Evolutionary conservation across 371 early-diverging fungal genomes (phyloP).

Genomic region (Coemansia sp.): DNA sequence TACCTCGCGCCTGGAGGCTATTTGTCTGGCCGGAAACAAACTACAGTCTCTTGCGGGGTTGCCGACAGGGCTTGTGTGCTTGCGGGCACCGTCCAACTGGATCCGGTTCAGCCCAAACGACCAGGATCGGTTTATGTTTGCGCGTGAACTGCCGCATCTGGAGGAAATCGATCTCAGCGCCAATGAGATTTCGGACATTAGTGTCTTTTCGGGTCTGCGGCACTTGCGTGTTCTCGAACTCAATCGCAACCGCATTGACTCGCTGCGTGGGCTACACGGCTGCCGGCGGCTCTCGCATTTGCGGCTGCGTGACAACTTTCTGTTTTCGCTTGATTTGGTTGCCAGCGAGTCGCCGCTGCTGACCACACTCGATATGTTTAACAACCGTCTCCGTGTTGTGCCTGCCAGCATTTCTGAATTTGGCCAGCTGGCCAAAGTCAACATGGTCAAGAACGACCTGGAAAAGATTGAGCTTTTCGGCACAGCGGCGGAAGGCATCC

Average conservation of each 20-base stretch:
- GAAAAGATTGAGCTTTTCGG: slow-evolving; percentile 33
- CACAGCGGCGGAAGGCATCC: slow-evolving; percentile 28
- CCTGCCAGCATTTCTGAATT: slow-evolving; percentile 38
- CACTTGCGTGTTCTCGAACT: slow-evolving; percentile 47
- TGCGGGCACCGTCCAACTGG: slow-evolving; percentile 51
- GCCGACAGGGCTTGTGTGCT: slow-evolving; percentile 40
- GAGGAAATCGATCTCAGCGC: slow-evolving; percentile 50
- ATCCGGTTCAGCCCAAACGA: slow-evolving; percentile 38
- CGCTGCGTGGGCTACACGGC: slow-evolving; percentile 26
- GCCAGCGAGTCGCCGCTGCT: slow-evolving; percentile 38
- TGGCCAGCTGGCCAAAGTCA: slow-evolving; percentile 25
- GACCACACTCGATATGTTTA: slow-evolving; percentile 40
- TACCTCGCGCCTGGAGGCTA: slow-evolving; percentile 40
- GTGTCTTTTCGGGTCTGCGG: slow-evolving; percentile 49
- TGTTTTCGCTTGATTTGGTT: slow-evolving; percentile 40
- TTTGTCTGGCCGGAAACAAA: slow-evolving; percentile 44
- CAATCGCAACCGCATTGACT: slow-evolving; percentile 48
- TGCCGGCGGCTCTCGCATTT: slow-evolving; percentile 43
- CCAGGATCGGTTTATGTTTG: slow-evolving; percentile 24
- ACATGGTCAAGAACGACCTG: slow-evolving; percentile 47
- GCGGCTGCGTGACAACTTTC: slow-evolving; percentile 44
- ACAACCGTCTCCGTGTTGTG: slow-evolving; percentile 46
- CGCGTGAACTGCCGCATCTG: slow-evolving; percentile 49
- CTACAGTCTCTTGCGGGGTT: slow-evolving; percentile 39
- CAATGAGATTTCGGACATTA: slow-evolving; percentile 50